phyloP scores from a whole-genome alignment of 169 alveolate genomes.

The Plasmodium fragile region DNA sequence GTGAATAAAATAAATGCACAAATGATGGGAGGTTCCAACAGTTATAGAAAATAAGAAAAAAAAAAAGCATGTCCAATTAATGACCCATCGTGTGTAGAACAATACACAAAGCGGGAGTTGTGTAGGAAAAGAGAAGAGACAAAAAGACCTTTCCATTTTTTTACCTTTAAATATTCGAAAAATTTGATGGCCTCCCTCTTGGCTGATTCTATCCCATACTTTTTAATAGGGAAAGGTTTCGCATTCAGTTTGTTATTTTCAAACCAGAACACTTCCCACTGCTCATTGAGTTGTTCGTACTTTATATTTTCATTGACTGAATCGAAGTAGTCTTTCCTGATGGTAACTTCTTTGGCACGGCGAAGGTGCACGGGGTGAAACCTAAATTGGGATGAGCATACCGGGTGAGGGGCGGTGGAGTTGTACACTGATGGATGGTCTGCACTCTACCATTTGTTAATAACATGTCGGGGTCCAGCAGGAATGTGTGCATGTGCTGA shows the following conservation, averaged over 20 bases:
- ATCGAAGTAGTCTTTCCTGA: constrained; percentile 79
- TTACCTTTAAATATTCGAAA: constrained; percentile 79
- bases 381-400: constrained; percentile 29
- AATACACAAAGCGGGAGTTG: background rate
- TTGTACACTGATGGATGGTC: background rate
- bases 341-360: constrained; percentile 79
- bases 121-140: background rate
- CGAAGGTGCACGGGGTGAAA: constrained; percentile 80
- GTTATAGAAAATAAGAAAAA: background rate
- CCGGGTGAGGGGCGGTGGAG: background rate
- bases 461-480: background rate
- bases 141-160: constrained; percentile 3
- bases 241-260: constrained; percentile 84
- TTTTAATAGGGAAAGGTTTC: constrained; percentile 86
- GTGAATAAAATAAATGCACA: background rate
- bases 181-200: constrained; percentile 80
- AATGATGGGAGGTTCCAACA: background rate
- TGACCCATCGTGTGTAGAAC: background rate
- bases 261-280: constrained; percentile 89
- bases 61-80: background rate
- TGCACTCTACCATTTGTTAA: background rate
- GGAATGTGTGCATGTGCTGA: background rate
- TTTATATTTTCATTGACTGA: constrained; percentile 77
- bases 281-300: constrained; percentile 84
- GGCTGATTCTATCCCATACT: constrained; percentile 84